Base-by-base conservation (phyloP, 2,329 filamentous ascomycete genomes). In the Paecilomyces fulvus region DNA sequence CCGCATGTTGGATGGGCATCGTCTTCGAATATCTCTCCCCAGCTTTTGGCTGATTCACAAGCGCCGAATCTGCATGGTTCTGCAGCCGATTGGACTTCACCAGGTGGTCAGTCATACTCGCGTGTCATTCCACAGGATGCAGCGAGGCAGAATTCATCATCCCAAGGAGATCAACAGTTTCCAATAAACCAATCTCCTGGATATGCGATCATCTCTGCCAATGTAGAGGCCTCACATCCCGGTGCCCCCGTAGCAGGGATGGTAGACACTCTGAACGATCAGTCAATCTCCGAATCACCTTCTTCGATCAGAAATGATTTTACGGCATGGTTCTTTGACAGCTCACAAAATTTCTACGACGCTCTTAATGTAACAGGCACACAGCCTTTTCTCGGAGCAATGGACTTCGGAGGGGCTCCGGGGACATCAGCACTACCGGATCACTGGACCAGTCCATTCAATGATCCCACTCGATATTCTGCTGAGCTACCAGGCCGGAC, bases 251-350 rank as follows among this genome's bases (percentile, higher is more conserved):
- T 72, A 53, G 64, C 67, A 11, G 64, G 67, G 5, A 76, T 70
- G 58, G 69, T 88, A 4, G 89, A 95, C 64, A 90, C 92, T 0
- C 87, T 96, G 25, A 96, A 96, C 71, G 90, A 90, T n/a, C 86
- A 83, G 25, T 90, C 95, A 64, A 86, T 84, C 20, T 86, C 89
- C 58, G 92, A 89, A 57, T 95, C 91, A 2, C 91, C 92, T 0
- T 92, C 92, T 67, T 86, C 88, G 8, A 88, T 95, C 76, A 87
- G 89, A 0, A 90, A 95, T 67, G 90, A 95, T 67, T 94, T 94
- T 65, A 86, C 92, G 61, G 86, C 87, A 4, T 95, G 88, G 79
- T 73, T 95, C 25, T 95, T 95, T 73, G 92, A 88, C 67, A 85
- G 76, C 81, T n/a, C 76, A 81, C 30, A 79, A 81, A 25, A 76